A percentile compares a stretch with the other conserved stretches of the same genome.
phyloP scores from a whole-genome alignment of 345 rosid species.

The rapeseed (Brassica napus) region Da-Ae NC_063442.1:2687501-2688000 shows the following conservation, averaged over 20 bases:
- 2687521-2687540: constrained; percentile 49
- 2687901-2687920: constrained; percentile 46
- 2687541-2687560: constrained; percentile 39
- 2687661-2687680: constrained; percentile 67
- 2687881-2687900: constrained; percentile 56
- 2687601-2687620: not conserved
- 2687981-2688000: no score
- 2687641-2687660: constrained; percentile 66
- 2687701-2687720: no score
- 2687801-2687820: no score
- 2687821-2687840: constrained; percentile 63
- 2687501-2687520: constrained; percentile 65
- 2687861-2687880: constrained; percentile 59
- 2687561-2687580: not conserved
- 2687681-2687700: no score
- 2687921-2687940: not conserved
- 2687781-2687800: no score
- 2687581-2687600: constrained; percentile 2
- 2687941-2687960: constrained; percentile 18
- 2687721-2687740: no score
- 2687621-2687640: constrained; percentile 40
- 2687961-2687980: no score
- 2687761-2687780: no score
- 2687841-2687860: constrained; percentile 52
- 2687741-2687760: no score